Evolutionary conservation across 352 stramenopile genomes (phyloP), one percentile per base, ranked within the genome.

Genomic region (Pythium periplocum): DNA sequence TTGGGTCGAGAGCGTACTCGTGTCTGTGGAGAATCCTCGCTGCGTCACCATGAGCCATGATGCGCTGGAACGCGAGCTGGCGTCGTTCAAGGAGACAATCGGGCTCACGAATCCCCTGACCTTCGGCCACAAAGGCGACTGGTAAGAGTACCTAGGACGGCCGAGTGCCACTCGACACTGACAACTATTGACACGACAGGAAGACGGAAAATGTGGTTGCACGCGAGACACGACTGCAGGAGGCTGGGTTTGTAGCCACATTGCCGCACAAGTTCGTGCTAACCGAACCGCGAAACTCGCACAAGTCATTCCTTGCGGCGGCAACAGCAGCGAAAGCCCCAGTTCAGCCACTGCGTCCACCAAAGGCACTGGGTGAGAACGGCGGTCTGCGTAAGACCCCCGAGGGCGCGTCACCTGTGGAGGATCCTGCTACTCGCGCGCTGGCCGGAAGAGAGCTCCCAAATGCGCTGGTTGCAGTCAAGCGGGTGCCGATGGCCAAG

Each of bases 91-190:
- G 37, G 81, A 91, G 43, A 88, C 77, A 26, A 86, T 87, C 36
- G 78, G 55, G 11, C 62, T 93, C 48, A 90, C 79, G 66, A 91
- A 93, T 52, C 83, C 81, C 30, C 61, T 91, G 34, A 91, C 83
- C 1, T 88, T 81, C 32, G 80, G 81, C 35, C 75, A 89, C 46
- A 78, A 78, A 45, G 67, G 61, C 40, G 67, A 86, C 51, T 93
- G 83, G 83, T 93, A 77, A 17, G 69, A 42, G 1, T 38, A 32
- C 2, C 4, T 26, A 45, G 43, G 36, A 36, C 12, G 32, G 9
- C 17, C 45, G 4, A 11, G 4, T 39, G 3, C 10, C 31, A 9
- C 26, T n/a, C 30, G 32, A 8, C 11, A 30, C n/a, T 4, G 32
- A 35, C 8, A 7, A 40, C 17, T 5, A 5, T 12, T 55, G 52